Evolutionary conservation across 352 stramenopile species (phyloP).

Genomic region (Globisporangium cystogenes): DNA sequence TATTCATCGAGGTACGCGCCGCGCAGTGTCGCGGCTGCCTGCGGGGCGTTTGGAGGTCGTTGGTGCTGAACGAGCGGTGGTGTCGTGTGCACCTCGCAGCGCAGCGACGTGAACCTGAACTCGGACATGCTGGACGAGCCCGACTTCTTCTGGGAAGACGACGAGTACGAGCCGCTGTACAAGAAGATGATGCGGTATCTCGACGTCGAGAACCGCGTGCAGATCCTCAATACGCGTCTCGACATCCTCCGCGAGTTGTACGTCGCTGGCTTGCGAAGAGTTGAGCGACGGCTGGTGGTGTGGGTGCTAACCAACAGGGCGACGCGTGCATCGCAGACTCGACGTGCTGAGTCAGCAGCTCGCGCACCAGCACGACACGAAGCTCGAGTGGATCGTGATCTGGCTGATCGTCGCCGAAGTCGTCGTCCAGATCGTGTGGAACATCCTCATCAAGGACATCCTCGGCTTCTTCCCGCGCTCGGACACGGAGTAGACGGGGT

Average conservation of each 20-base stretch:
- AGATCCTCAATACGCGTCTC: slow-evolving; percentile 93
- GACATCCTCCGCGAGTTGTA: slow-evolving; percentile 91
- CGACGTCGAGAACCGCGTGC: slow-evolving; percentile 86
- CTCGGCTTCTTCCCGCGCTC: slow-evolving; percentile 79
- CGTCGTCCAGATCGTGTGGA: slow-evolving; percentile 84
- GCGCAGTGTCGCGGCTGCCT: too few species aligned
- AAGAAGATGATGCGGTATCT: slow-evolving; percentile 88
- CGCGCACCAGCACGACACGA: slow-evolving; percentile 84
- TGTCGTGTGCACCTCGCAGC: too few species aligned
- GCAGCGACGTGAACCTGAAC: slow-evolving; percentile 93
- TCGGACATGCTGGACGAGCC: slow-evolving; percentile 92
- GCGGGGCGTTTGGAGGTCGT: too few species aligned
- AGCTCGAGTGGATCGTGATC: slow-evolving; percentile 93
- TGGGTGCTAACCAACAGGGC: too few species aligned
- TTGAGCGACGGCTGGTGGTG: neutral
- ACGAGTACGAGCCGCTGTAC: slow-evolving; percentile 90
- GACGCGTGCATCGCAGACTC: slow-evolving; percentile 34
- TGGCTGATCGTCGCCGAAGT: slow-evolving; percentile 92
- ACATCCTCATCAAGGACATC: slow-evolving; percentile 88
- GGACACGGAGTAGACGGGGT: slow-evolving; percentile 31
- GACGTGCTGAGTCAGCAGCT: slow-evolving; percentile 91
- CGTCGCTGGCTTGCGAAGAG: slow-evolving; percentile 9
- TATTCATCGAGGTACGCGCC: slow-evolving; percentile 85
- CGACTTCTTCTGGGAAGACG: slow-evolving; percentile 91
- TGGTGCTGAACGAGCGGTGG: too few species aligned